Evolutionary conservation across 768 basidiomycete genomes (phyloP).

Genomic region (Tulasnella sp.): DNA sequence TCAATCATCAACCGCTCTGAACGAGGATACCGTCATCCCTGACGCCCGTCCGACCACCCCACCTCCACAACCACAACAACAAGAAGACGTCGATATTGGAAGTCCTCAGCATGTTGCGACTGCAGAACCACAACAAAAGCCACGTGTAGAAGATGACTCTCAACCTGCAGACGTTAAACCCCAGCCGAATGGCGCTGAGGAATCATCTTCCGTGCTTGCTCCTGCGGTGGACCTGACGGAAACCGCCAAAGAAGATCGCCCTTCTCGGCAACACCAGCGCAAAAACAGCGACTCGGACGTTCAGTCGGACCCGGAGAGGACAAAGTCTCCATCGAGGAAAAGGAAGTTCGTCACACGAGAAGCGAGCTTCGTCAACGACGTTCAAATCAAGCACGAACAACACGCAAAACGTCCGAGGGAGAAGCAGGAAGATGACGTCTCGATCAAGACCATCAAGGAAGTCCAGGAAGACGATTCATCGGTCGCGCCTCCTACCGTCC

Average conservation of each 20-base stretch:
- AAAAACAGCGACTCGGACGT: background rate
- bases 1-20: too few relatives aligned
- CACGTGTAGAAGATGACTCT: background rate
- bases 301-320: background rate
- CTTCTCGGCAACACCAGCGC: background rate
- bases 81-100: background rate
- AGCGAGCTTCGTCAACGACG: background rate
- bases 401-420: conserved; percentile 2
- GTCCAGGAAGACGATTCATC: background rate
- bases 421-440: background rate
- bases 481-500: background rate
- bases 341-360: conserved; percentile 8
- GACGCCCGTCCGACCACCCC: background rate
- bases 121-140: background rate
- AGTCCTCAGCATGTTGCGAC: background rate
- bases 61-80: background rate
- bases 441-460: background rate
- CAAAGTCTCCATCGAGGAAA: conserved; percentile 6
- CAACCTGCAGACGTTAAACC: background rate
- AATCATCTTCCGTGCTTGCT: background rate
- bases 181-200: background rate
- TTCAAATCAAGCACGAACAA: background rate
- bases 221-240: background rate
- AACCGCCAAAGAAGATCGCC: background rate
- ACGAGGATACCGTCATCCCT: background rate